Percentiles rank a stretch among this genome's conserved stretches.
Evolutionary conservation across 768 basidiomycete species (phyloP).

Genomic region (Tylopilus sp.): DNA sequence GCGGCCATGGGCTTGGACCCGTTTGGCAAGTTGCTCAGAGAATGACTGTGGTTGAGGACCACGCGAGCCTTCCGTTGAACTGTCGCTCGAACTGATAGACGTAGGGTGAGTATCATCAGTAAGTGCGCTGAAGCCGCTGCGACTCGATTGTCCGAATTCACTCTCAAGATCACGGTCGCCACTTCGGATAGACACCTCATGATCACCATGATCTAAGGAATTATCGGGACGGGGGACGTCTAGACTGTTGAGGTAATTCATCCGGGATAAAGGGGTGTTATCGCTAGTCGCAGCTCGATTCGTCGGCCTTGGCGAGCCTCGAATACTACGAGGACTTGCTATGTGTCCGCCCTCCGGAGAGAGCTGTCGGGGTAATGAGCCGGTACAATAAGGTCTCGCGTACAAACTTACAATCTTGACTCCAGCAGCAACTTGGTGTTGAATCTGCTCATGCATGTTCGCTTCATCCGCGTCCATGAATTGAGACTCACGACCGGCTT

Average conservation of each 20-base stretch:
- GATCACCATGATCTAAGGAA: constrained; percentile 39
- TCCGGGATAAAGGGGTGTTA: constrained; percentile 40
- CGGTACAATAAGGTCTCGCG: not conserved
- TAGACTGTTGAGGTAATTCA: constrained; percentile 41
- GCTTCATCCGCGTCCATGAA: constrained; percentile 90
- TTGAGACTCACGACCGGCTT: constrained; percentile 65
- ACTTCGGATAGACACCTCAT: constrained; percentile 43
- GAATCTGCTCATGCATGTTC: constrained; percentile 81
- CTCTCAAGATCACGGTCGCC: constrained; percentile 53
- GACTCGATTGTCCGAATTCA: constrained; percentile 52
- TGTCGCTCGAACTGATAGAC: constrained; percentile 48
- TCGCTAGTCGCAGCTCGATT: constrained; percentile 34
- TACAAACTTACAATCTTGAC: constrained; percentile 56
- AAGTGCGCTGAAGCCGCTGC: constrained; percentile 22
- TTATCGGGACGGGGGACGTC: constrained; percentile 45
- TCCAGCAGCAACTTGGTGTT: constrained; percentile 76
- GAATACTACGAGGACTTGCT: constrained; percentile 64
- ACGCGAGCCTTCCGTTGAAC: constrained; percentile 35
- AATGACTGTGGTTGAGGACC: constrained; percentile 44
- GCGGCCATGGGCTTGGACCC: constrained; percentile 50
- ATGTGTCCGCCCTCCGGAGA: constrained; percentile 56
- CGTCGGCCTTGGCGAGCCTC: constrained; percentile 62
- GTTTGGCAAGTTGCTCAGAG: constrained; percentile 61
- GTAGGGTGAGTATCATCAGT: constrained; percentile 57
- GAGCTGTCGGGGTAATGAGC: constrained; percentile 44